These are phyloP conservation scores for Trichophyton rubrum DNA, from an alignment of 2,329 filamentous ascomycete genomes.

Conservation along the genomic window DNA sequence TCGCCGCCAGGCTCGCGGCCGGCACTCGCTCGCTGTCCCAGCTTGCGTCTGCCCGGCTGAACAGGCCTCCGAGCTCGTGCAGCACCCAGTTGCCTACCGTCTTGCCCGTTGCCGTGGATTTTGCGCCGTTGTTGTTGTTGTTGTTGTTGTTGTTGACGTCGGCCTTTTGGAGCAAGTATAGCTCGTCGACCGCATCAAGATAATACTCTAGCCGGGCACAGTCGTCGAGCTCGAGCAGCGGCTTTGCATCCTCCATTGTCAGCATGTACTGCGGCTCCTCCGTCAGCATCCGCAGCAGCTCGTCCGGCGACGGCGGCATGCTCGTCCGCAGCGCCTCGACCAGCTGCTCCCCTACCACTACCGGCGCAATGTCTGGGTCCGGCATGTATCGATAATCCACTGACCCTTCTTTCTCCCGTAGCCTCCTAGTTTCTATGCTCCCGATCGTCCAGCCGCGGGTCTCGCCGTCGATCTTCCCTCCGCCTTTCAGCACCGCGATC, in stretches of 20 bases:
- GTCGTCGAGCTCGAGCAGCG: conserved; percentile 62
- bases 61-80: conserved; percentile 59
- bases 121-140: conserved; percentile 13
- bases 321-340: conserved; percentile 50
- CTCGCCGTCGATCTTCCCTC: conserved; percentile 66
- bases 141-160: neutral
- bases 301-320: conserved; percentile 61
- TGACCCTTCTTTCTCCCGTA: conserved; percentile 89
- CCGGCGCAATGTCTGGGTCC: conserved; percentile 74
- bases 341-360: conserved; percentile 61
- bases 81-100: conserved; percentile 56
- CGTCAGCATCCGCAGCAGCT: conserved; percentile 51
- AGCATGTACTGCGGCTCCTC: conserved; percentile 49
- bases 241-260: conserved; percentile 68
- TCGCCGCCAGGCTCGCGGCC: conserved; percentile 32
- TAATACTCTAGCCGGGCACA: conserved; percentile 75
- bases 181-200: conserved; percentile 32
- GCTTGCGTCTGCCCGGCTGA: conserved; percentile 39
- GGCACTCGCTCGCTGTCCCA: conserved; percentile 32
- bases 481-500: conserved; percentile 63
- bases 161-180: conserved; percentile 21
- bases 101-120: conserved; percentile 27
- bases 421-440: conserved; percentile 62
- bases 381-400: conserved; percentile 99
- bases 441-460: conserved; percentile 88